These are phyloP conservation scores for Salvia hispanica DNA, from an alignment of 257 asterid species.

Conservation along the genomic window DNA sequence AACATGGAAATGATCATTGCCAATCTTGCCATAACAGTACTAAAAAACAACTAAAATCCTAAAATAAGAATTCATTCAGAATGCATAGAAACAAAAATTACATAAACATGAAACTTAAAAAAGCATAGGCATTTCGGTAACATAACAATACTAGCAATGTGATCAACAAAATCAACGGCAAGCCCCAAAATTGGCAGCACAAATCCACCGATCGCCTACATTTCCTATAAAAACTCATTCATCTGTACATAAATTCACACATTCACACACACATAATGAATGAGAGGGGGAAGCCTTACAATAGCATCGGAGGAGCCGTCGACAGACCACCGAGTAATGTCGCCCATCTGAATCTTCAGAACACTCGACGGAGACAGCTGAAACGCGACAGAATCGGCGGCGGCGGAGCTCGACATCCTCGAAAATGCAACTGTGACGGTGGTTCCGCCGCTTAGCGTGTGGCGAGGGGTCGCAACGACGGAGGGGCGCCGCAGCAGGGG, in stretches of 20 bases:
- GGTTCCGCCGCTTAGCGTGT: constrained; percentile 24
- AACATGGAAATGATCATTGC: neutral
- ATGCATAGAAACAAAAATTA: no score
- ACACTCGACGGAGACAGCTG: constrained; percentile 54
- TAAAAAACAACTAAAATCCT: neutral
- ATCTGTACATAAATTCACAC: neutral
- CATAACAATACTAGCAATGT: neutral
- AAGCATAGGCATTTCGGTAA: neutral
- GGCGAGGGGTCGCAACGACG: constrained; percentile 30
- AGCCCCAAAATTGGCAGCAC: neutral
- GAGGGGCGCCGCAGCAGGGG: constrained; percentile 37
- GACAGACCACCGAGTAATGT: constrained; percentile 81
- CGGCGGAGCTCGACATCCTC: constrained; percentile 54
- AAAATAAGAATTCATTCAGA: no score
- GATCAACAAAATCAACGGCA: constrained; percentile 18
- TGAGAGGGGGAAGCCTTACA: constrained; percentile 44
- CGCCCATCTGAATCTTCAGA: constrained; percentile 76
- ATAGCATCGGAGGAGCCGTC: constrained; percentile 94
- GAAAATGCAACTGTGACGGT: constrained; percentile 41
- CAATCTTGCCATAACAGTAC: neutral
- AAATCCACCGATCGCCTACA: neutral
- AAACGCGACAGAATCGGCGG: constrained; percentile 41
- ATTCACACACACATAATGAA: constrained; percentile 5
- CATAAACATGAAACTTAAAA: no score
- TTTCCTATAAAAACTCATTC: constrained; percentile 1